A percentile compares a stretch with the other conserved stretches of the same genome.
These are phyloP conservation scores for Globisporangium splendens DNA, from an alignment of 352 stramenopile genomes.

Conservation along the genomic window DNA sequence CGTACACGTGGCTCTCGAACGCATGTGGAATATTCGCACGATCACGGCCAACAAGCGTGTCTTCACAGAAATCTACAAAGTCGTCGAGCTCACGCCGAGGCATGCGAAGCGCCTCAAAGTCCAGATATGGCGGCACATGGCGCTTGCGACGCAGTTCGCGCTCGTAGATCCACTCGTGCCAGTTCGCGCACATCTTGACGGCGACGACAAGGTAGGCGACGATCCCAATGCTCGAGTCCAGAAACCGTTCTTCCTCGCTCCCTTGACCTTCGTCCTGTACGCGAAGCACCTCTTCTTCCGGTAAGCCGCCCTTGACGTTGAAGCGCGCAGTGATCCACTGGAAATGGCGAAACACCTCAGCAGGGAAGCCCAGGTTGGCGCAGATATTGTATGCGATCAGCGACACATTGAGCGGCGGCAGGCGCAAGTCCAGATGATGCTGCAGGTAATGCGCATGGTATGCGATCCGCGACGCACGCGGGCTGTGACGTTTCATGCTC, in stretches of 20 bases:
- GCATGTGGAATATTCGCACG: constrained; percentile 35
- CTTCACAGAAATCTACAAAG: constrained; percentile 51
- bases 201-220: constrained; percentile 59
- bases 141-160: constrained; percentile 15
- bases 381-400: constrained; percentile 57
- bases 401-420: constrained; percentile 70
- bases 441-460: constrained; percentile 59
- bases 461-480: constrained; percentile 35
- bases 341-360: constrained; percentile 61
- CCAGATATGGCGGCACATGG: constrained; percentile 19
- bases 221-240: constrained; percentile 53
- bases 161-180: constrained; percentile 81
- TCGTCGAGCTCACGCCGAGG: constrained; percentile 41
- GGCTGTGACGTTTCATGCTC: constrained; percentile 29
- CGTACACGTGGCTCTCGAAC: constrained; percentile 44
- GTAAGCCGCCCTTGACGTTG: constrained; percentile 36
- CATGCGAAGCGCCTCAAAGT: constrained; percentile 16
- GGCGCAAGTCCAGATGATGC: constrained; percentile 61
- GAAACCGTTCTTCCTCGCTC: constrained; percentile 10
- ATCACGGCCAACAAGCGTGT: constrained; percentile 28
- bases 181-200: constrained; percentile 70
- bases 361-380: constrained; percentile 49
- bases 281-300: constrained; percentile 35
- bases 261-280: neutral
- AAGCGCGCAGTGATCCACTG: constrained; percentile 57